These are phyloP conservation scores for Leccinellum rugosiceps DNA, from an alignment of 768 basidiomycete genomes.

Conservation along the genomic window DNA sequence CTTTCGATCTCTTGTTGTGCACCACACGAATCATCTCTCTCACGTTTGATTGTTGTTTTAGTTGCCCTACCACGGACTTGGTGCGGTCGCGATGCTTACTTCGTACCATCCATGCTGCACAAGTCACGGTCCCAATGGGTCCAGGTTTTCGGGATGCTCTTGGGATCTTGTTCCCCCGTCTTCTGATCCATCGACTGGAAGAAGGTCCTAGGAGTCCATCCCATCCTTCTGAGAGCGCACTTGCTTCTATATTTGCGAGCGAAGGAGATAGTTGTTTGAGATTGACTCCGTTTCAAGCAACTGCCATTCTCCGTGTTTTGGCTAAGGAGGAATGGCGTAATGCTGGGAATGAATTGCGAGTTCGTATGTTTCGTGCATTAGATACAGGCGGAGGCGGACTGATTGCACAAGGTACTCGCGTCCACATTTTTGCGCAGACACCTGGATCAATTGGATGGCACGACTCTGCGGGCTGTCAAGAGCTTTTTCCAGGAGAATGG, in stretches of 20 bases:
- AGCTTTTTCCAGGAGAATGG: conserved; percentile 18
- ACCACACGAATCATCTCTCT: conserved; percentile 38
- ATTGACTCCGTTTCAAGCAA: conserved; percentile 30
- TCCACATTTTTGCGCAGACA: conserved; percentile 31
- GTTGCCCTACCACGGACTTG: conserved; percentile 31
- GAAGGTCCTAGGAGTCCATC: conserved; percentile 34
- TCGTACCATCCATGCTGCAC: conserved; percentile 36
- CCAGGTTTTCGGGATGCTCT: conserved; percentile 29
- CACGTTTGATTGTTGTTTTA: conserved; percentile 43
- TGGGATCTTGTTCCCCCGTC: conserved; percentile 28
- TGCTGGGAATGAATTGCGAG: conserved; percentile 28
- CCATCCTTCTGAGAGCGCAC: conserved; percentile 8
- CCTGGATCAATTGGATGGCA: conserved; percentile 28
- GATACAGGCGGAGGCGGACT: not conserved
- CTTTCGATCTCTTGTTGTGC: conserved; percentile 45
- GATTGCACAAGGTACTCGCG: conserved; percentile 21
- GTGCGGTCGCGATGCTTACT: conserved; percentile 40
- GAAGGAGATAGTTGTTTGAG: conserved; percentile 26
- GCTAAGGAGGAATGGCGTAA: conserved; percentile 39
- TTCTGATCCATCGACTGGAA: conserved; percentile 39
- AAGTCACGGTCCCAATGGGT: conserved; percentile 21
- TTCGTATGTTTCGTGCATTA: conserved; percentile 22
- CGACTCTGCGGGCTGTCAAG: conserved; percentile 21
- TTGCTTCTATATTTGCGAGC: conserved; percentile 23
- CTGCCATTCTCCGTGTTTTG: conserved; percentile 38